These are phyloP conservation scores for Pseudogymnoascus sp. DNA, from an alignment of 2,329 filamentous ascomycete genomes.

Conservation along the genomic window DNA sequence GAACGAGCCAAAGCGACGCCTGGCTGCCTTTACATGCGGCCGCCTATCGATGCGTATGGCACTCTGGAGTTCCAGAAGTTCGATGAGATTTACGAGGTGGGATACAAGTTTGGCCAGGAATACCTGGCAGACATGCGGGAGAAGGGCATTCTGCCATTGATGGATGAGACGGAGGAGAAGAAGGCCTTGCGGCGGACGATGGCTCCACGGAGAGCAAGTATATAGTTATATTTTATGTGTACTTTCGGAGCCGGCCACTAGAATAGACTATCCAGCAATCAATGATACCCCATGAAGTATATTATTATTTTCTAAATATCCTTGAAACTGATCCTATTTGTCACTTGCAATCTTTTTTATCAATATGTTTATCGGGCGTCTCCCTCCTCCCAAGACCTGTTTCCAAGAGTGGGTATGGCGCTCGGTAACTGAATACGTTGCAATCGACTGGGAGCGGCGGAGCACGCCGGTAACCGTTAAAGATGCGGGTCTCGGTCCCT, in stretches of 20 bases:
- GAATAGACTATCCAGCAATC: background rate
- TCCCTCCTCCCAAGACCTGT: background rate
- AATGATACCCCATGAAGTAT: slow-evolving; percentile 7
- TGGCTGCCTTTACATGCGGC: slow-evolving; percentile 93
- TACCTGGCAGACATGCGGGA: slow-evolving; percentile 72
- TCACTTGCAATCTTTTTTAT: background rate
- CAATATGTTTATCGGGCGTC: background rate
- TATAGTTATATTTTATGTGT: slow-evolving; percentile 37
- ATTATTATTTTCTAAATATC: background rate
- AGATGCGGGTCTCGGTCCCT: background rate
- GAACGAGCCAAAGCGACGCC: slow-evolving; percentile 87
- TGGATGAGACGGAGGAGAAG: slow-evolving; percentile 70
- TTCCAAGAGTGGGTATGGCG: background rate
- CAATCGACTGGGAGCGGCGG: background rate
- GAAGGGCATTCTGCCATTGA: slow-evolving; percentile 65
- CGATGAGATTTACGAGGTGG: slow-evolving; percentile 89
- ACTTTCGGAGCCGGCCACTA: background rate
- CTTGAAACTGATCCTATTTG: background rate
- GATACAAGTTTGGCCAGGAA: slow-evolving; percentile 77
- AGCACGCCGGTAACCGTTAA: background rate
- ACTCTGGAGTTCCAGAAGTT: slow-evolving; percentile 97
- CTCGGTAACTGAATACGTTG: background rate
- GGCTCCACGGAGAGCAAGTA: slow-evolving; percentile 72
- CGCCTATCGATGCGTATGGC: slow-evolving; percentile 86
- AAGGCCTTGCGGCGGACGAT: slow-evolving; percentile 70